Evolutionary conservation across 1,284 basidiomycete genomes (phyloP), one percentile per base, ranked within the genome.

Genomic region (Psilocybe mexicana): DNA sequence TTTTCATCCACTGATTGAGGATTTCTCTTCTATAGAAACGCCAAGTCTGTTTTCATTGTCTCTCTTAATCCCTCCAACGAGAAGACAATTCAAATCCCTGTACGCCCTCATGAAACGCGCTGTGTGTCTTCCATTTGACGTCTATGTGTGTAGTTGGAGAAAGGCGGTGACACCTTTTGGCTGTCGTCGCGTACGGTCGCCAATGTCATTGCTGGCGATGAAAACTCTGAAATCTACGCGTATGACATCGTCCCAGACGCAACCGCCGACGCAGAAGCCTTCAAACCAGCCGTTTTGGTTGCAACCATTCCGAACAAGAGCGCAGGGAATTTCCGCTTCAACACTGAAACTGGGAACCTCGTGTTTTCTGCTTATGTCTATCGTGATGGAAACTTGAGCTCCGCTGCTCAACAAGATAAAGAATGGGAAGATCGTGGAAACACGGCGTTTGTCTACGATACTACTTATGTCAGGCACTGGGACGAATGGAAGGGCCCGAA

Each of bases 401-500:
- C 82, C 5, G 86, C 88, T 11, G 83, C 78, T 59, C 78, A 83
- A 60, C 79, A 88, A 61, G 91, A 95, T 67, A 77, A 87, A 63
- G 79, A 75, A 49, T 93, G 85, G 76, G 85, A 87, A 58, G 79
- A 85, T 57, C 79, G 92, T 8, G 92, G 91, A 2, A 83, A 86
- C 61, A 81, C 82, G 1, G 93, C 90, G 1, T 77, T 82, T 63
- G 90, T 96, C 0, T 96, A 90, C 69, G 93, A 96, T 63, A 76
- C 81, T 49, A 80, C 83, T 1, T 93, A 84, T 68, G 87, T 71
- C 43, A 80, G 94, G 25, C 93, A 96, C 64, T 97, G 94, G 94
- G 94, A 96, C 72, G 87, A 84, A 3, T 96, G 93, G 93, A 78
- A 82, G 42, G 84, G 83, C 2, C 86, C 86, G 7, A 94, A 93